Conservation (phyloP, 2,329 filamentous ascomycete species). For the Xylariaceae sp. region DNA sequence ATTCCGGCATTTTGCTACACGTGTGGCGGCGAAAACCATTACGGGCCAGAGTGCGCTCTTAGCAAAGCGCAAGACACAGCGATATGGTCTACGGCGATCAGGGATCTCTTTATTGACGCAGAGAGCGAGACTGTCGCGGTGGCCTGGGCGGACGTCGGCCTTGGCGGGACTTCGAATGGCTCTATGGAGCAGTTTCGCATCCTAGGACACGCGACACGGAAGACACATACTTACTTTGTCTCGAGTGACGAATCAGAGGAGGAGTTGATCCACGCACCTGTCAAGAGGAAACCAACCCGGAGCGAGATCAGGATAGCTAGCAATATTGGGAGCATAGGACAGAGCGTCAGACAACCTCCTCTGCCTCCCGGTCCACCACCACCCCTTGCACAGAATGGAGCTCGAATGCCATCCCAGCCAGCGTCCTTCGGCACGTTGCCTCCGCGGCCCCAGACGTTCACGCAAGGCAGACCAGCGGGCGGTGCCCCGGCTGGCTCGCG, state of each 20-base stretch:
- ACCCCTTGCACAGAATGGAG: slow-evolving; percentile 3
- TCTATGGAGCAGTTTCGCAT: slow-evolving; percentile 20
- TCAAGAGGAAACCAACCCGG: slow-evolving; percentile 18
- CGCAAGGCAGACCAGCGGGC: slow-evolving; percentile 5
- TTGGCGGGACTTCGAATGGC: not conserved
- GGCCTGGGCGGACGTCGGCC: slow-evolving; percentile 21
- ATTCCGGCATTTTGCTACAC: slow-evolving; percentile 50
- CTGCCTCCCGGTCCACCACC: slow-evolving; percentile 24
- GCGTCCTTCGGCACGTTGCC: slow-evolving; percentile 21
- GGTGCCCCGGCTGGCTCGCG: slow-evolving; percentile 6
- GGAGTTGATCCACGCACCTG: slow-evolving; percentile 26
- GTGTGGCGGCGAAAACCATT: slow-evolving; percentile 52
- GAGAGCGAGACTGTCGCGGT: slow-evolving; percentile 37
- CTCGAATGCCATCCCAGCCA: slow-evolving; percentile 14
- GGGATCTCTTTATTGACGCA: slow-evolving; percentile 44
- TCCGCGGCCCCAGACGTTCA: slow-evolving; percentile 17
- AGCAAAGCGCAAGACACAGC: slow-evolving; percentile 17
- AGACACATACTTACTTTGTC: slow-evolving; percentile 28
- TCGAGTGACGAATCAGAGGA: slow-evolving; percentile 32
- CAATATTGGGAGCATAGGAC: slow-evolving; percentile 21
- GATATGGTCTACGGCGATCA: slow-evolving; percentile 49
- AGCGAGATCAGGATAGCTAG: slow-evolving; percentile 26
- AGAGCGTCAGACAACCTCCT: slow-evolving; percentile 19
- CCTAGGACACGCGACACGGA: slow-evolving; percentile 24
- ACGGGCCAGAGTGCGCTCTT: slow-evolving; percentile 48